Base-by-base conservation (phyloP, 2,329 filamentous ascomycete genomes). In the Aquanectria penicillioides region DNA sequence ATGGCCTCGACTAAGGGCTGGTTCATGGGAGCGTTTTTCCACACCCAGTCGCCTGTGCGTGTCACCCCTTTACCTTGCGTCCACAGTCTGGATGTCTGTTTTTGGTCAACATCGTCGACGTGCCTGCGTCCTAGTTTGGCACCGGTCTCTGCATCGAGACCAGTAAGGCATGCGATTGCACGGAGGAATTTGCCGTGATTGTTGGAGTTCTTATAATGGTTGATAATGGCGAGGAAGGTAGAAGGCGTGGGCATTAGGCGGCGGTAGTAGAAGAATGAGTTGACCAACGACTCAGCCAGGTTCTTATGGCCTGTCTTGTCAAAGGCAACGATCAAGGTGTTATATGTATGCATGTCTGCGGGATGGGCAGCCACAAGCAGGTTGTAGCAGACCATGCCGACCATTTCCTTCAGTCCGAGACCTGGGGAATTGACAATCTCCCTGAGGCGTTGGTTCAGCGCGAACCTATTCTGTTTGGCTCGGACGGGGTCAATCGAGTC, bases 331-430 rank as follows among this genome's bases (percentile, higher is more conserved):
- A 94, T 82, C 22, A 95, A 80, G 11, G 83, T 82, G 69, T 93
- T 93, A 77, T 88, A 92, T 4, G 88, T 92, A 63, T 87, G 81
- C 29, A 91, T 82, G 61, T 86, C 86, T 0, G 91, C 89, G 0
- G 87, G 84, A 15, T 85, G 78, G 2, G 81, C 73, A 3, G 86
- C 87, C 4, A 86, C 77, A 13, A 92, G 80, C 3, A 95, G 76
- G 69, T 92, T 92, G 74, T 89, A 88, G 73, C 84, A 86, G 49
- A 87, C 78, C 33, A 71, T 70, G 34, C 74, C 76, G 23, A 78
- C 69, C 52, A 66, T 74, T 49, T 78, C 74, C 49, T 72, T 74
- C 6, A 73, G 54, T 23, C 49, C 53, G 6, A 75, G 62, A 3
- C 64, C 37, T 2, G 63, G 28, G 4, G 69, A 60, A 12, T 64